A percentile compares a stretch with the other conserved stretches of the same genome.
phyloP scores from a whole-genome alignment of 2,329 filamentous ascomycete species.

The Xylariaceae sp. region DNA sequence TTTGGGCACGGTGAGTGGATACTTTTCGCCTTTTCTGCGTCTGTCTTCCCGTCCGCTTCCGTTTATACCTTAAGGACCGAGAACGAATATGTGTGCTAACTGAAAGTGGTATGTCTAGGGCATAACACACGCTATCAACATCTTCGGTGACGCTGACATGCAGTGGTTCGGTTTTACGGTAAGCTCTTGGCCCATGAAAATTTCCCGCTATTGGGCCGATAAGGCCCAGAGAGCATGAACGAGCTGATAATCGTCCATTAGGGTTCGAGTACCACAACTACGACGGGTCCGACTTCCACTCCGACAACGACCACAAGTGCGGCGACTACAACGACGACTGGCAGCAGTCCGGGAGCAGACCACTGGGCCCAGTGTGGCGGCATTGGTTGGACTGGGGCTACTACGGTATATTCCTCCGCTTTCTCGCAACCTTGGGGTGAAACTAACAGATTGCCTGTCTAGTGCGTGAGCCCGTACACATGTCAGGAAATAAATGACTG shows the following conservation, averaged over 20 bases:
- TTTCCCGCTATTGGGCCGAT: not conserved
- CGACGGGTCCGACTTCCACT: slow-evolving; percentile 9
- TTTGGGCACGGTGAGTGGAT: slow-evolving; percentile 24
- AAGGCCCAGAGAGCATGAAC: not conserved
- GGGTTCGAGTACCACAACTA: slow-evolving; percentile 20
- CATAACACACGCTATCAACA: slow-evolving; percentile 28
- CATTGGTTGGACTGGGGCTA: slow-evolving; percentile 20
- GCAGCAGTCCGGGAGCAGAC: not conserved
- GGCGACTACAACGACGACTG: slow-evolving; percentile 14
- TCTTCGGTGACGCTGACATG: slow-evolving; percentile 33
- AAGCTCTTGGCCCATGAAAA: not conserved
- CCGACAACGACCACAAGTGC: not conserved
- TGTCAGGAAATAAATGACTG: slow-evolving; percentile 21
- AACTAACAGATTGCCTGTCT: slow-evolving; percentile 5
- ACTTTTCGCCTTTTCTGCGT: not conserved
- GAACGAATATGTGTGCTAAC: not conserved
- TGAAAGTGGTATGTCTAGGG: slow-evolving; percentile 11
- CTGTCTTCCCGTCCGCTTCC: not conserved
- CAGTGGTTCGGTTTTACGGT: slow-evolving; percentile 32
- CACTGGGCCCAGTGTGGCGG: slow-evolving; percentile 23
- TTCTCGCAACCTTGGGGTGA: not conserved
- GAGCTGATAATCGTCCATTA: not conserved
- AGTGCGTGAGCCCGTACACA: slow-evolving; percentile 25
- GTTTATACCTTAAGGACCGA: not conserved
- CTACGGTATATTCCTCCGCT: slow-evolving; percentile 7